Conservation (phyloP, 805 yeast genomes). For the Candida saitoana region DNA sequence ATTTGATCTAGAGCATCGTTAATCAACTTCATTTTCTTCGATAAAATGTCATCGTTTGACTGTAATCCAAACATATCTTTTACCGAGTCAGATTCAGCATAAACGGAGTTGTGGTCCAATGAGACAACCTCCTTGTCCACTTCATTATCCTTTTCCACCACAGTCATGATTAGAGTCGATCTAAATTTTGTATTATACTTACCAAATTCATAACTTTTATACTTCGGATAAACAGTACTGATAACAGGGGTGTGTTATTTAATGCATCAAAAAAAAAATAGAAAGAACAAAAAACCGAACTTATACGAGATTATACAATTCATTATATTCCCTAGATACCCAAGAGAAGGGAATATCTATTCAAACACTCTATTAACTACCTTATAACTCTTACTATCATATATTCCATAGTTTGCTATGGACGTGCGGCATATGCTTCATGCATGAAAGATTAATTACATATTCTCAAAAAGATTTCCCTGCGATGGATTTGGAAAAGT, state of each 20-base stretch:
- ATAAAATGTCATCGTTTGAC: slow-evolving; percentile 28
- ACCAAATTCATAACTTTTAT: background rate
- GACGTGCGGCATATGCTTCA: background rate
- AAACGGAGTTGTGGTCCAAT: slow-evolving; percentile 2
- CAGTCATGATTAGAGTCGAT: background rate
- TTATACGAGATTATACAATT: background rate
- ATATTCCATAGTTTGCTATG: background rate
- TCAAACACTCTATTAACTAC: background rate
- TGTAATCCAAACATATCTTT: slow-evolving; percentile 18
- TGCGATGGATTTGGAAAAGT: background rate
- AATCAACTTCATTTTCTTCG: slow-evolving; percentile 24
- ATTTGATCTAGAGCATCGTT: slow-evolving; percentile 32
- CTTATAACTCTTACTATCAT: background rate
- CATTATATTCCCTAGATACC: background rate
- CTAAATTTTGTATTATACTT: background rate
- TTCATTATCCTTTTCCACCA: background rate
- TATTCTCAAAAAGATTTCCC: background rate
- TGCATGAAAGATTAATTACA: background rate
- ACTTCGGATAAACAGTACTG: background rate
- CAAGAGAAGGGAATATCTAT: background rate
- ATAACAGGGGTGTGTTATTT: background rate
- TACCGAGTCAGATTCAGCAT: slow-evolving; percentile 5
- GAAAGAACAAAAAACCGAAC: background rate
- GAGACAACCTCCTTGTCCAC: slow-evolving; percentile 12
- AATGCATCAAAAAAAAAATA: background rate